Evolutionary conservation across 2,329 filamentous ascomycete genomes (phyloP).

Genomic region (Fusarium burgessii): DNA sequence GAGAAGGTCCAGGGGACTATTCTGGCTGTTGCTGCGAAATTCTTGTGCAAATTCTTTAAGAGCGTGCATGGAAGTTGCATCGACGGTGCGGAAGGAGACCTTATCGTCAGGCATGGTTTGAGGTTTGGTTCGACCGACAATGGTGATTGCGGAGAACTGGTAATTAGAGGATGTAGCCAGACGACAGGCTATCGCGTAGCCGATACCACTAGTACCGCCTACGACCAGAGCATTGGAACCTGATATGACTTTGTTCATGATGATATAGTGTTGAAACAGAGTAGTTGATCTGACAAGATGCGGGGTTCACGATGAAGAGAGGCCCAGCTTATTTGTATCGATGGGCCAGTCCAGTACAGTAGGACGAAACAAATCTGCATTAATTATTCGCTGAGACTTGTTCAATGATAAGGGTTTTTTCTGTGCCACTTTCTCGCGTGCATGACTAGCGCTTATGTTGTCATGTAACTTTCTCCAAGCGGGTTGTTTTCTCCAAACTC

Average conservation of each 20-base stretch:
- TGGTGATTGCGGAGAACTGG: conserved; percentile 45
- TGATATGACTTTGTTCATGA: background rate
- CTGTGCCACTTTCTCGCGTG: background rate
- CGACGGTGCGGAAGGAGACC: conserved; percentile 49
- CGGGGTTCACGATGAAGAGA: background rate
- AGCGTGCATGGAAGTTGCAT: conserved; percentile 50
- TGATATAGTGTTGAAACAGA: background rate
- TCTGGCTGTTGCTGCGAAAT: conserved; percentile 28
- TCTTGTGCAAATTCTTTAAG: conserved; percentile 50
- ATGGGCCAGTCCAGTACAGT: too few relatives aligned
- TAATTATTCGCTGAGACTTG: accelerated
- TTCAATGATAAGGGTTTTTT: background rate
- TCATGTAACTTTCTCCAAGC: background rate
- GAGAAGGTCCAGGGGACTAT: conserved; percentile 51
- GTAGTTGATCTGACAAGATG: background rate
- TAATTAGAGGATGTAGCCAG: conserved; percentile 43
- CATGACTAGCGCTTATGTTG: background rate
- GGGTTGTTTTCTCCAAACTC: background rate
- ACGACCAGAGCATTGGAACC: conserved; percentile 48
- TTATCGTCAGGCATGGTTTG: conserved; percentile 46
- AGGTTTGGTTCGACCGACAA: conserved; percentile 50
- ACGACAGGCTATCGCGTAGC: conserved; percentile 53
- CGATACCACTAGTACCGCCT: conserved; percentile 52
- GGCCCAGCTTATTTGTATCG: background rate
- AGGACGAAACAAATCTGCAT: background rate